Conservation (phyloP, 2,329 filamentous ascomycete species). For the Byssochlamys sp. region DNA sequence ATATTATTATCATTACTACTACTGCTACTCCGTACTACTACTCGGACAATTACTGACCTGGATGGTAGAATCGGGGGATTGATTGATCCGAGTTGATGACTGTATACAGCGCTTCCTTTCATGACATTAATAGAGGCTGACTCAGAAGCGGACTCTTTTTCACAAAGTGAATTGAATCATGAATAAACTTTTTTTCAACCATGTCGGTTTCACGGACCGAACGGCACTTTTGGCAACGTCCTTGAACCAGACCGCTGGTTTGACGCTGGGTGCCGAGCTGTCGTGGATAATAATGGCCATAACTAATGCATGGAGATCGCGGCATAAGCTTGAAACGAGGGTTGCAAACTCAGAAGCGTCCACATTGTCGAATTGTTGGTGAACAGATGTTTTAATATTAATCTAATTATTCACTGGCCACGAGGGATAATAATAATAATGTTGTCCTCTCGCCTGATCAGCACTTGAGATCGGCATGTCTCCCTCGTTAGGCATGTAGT, state of each 20-base stretch:
- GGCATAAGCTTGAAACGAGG: neutral
- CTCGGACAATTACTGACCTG: neutral
- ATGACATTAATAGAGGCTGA: neutral
- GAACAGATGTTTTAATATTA: neutral
- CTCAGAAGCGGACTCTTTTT: neutral
- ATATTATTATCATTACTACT: too few relatives aligned
- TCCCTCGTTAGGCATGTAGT: neutral
- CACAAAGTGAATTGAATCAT: neutral
- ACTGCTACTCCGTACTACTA: too few relatives aligned
- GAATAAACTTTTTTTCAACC: neutral
- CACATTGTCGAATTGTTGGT: neutral
- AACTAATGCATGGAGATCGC: neutral
- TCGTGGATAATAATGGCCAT: neutral
- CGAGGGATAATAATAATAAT: too few relatives aligned
- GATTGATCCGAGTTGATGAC: neutral
- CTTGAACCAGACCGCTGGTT: neutral
- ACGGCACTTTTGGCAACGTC: neutral
- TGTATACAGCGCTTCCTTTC: neutral
- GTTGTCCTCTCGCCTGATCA: neutral
- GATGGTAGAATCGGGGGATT: neutral
- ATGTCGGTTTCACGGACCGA: neutral
- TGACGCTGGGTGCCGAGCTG: neutral
- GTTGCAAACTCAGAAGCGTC: neutral
- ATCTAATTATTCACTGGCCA: neutral
- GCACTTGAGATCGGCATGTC: neutral